Percentiles rank a stretch among this genome's conserved stretches.
These are phyloP conservation scores for Mycena pura DNA, from an alignment of 768 basidiomycete genomes.

Conservation along the genomic window DNA sequence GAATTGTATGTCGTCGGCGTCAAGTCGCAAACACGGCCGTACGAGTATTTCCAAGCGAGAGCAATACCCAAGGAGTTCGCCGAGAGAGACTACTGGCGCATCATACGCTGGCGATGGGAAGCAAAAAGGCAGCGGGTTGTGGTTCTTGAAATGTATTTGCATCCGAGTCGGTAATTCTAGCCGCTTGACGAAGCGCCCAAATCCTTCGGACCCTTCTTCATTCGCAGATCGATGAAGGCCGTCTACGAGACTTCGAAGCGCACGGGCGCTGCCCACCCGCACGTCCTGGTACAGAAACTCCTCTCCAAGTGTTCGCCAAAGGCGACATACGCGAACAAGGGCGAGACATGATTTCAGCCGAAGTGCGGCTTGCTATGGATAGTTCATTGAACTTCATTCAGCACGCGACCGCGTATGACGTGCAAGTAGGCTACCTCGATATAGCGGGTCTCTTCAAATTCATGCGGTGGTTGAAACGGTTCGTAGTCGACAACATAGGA, in stretches of 20 bases:
- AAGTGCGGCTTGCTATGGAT: background rate
- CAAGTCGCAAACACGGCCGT: constrained; percentile 7
- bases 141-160: constrained; percentile 1
- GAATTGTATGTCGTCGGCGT: constrained; percentile 16
- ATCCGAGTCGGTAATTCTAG: constrained; percentile 5
- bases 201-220: constrained; percentile 1
- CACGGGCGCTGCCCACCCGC: background rate
- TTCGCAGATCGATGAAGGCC: constrained; percentile 12
- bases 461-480: constrained; percentile 12
- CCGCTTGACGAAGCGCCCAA: constrained; percentile 12
- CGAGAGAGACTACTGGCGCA: background rate
- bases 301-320: constrained; percentile 8
- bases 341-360: constrained; percentile 13
- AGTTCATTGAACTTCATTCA: background rate
- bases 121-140: background rate
- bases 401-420: too few species aligned
- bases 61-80: constrained; percentile 9
- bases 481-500: constrained; percentile 9
- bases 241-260: constrained; percentile 3
- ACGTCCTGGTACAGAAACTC: constrained; percentile 20
- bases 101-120: background rate
- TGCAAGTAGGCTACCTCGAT: too few species aligned
- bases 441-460: constrained; percentile 11
- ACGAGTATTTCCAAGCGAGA: constrained; percentile 10
- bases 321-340: constrained; percentile 12